phyloP scores from a whole-genome alignment of 1,139 yeast species.

The Pichiaceae sp. region DNA sequence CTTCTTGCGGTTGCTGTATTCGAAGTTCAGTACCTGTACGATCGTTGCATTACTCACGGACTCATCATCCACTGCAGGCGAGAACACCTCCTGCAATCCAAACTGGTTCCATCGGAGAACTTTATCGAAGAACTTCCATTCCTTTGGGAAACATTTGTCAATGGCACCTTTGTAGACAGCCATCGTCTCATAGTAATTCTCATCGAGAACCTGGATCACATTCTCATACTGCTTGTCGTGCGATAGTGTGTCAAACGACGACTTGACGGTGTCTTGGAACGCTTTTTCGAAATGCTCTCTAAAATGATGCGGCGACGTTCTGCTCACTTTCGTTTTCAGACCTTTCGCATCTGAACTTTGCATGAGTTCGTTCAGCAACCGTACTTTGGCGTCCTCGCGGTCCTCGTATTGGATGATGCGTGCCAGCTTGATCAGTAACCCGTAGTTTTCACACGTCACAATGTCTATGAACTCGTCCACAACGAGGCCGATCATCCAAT shows the following conservation, averaged over 20 bases:
- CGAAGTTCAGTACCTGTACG: constrained; percentile 46
- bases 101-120: constrained; percentile 63
- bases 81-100: constrained; percentile 52
- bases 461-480: constrained; percentile 24
- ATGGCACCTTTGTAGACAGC: constrained; percentile 54
- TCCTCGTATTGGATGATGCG: constrained; percentile 78
- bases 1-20: constrained; percentile 52
- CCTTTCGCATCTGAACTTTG: constrained; percentile 4
- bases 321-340: constrained; percentile 7
- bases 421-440: constrained; percentile 62
- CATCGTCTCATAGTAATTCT: constrained; percentile 79
- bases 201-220: constrained; percentile 59
- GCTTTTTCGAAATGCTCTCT: constrained; percentile 54
- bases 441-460: constrained; percentile 36
- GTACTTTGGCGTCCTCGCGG: constrained; percentile 60
- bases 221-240: constrained; percentile 36
- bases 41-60: constrained; percentile 11
- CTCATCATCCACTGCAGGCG: constrained; percentile 25
- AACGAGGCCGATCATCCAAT: constrained; percentile 51
- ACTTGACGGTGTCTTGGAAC: constrained; percentile 52
- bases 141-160: constrained; percentile 44
- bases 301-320: constrained; percentile 46
- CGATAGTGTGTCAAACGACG: constrained; percentile 59
- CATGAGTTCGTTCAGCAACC: constrained; percentile 34
- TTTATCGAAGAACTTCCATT: constrained; percentile 65